These are phyloP conservation scores for Phaeosphaeria sp. DNA, from an alignment of 2,329 filamentous ascomycete species.

Conservation along the genomic window DNA sequence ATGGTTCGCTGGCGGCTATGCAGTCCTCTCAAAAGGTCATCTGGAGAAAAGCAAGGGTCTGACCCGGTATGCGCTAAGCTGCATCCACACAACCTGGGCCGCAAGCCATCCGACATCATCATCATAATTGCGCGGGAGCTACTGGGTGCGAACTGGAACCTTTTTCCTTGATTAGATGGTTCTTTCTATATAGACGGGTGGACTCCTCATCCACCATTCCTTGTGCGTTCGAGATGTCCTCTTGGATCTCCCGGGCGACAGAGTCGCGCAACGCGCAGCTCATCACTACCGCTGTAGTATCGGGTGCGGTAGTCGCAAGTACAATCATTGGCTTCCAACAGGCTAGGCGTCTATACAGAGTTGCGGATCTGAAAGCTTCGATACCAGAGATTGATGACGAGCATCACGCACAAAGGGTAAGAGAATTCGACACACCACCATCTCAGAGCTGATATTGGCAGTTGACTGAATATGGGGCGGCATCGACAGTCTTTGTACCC, in stretches of 20 bases:
- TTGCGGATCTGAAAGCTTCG: constrained; percentile 66
- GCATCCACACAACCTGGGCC: constrained; percentile 11
- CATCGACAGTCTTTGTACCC: constrained; percentile 51
- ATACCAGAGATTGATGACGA: constrained; percentile 63
- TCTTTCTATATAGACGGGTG: constrained; percentile 2
- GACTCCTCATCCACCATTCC: constrained; percentile 2
- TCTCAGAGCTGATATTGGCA: constrained; percentile 52
- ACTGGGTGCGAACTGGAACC: neutral
- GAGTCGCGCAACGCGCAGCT: constrained; percentile 65
- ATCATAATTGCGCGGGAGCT: neutral
- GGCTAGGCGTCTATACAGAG: constrained; percentile 60
- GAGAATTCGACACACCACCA: constrained; percentile 14
- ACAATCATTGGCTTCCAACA: constrained; percentile 66
- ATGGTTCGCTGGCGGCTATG: constrained; percentile 39
- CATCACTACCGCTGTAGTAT: constrained; percentile 71
- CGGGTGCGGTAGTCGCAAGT: constrained; percentile 56
- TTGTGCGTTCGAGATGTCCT: constrained; percentile 47
- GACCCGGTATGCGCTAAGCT: constrained; percentile 19
- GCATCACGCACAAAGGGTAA: constrained; percentile 60
- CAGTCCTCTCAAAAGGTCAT: constrained; percentile 16
- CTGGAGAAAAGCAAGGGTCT: constrained; percentile 26
- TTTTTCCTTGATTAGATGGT: constrained; percentile 11
- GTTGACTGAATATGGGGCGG: constrained; percentile 68
- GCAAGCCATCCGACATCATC: constrained; percentile 2
- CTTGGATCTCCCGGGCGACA: constrained; percentile 54